These are phyloP conservation scores for Colletotrichum melonis DNA, from an alignment of 2,329 filamentous ascomycete genomes.

Conservation along the genomic window DNA sequence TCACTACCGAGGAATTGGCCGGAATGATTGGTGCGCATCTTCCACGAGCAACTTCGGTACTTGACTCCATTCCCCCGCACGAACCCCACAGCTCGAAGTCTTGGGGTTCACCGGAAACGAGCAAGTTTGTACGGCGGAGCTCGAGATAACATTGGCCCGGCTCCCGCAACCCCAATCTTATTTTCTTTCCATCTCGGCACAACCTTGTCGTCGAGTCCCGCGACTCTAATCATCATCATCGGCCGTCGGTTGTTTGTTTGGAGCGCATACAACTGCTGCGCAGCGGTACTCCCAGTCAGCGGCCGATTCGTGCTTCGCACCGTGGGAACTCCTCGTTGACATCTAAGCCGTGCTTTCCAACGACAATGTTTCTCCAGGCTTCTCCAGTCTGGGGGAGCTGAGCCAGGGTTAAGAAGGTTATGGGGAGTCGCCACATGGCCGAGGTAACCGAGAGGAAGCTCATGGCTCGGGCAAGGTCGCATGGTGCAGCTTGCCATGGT, in stretches of 20 bases:
- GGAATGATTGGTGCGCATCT: constrained; percentile 30
- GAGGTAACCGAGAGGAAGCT: constrained; percentile 27
- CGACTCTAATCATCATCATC: not conserved
- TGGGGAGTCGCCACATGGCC: constrained; percentile 22
- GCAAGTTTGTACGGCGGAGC: not conserved
- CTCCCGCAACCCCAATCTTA: constrained; percentile 7
- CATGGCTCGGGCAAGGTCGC: constrained; percentile 19
- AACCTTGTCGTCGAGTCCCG: not conserved
- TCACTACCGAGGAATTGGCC: not conserved
- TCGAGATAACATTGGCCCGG: constrained; percentile 34
- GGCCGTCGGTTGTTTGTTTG: constrained; percentile 14
- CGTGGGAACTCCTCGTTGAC: not conserved
- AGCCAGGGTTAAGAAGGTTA: not conserved
- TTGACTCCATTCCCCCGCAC: constrained; percentile 28
- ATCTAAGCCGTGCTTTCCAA: not conserved
- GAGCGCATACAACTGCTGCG: constrained; percentile 21
- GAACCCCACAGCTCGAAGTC: constrained; percentile 2
- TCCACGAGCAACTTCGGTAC: not conserved
- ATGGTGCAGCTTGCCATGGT: constrained; percentile 10
- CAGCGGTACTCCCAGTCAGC: not conserved
- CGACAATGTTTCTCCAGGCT: not conserved
- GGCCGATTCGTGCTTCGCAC: not conserved
- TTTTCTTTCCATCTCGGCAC: constrained; percentile 9
- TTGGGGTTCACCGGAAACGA: constrained; percentile 9
- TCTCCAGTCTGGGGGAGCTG: constrained; percentile 2